phyloP scores from a whole-genome alignment of 768 basidiomycete genomes.

The Calocybe cyanea region DNA sequence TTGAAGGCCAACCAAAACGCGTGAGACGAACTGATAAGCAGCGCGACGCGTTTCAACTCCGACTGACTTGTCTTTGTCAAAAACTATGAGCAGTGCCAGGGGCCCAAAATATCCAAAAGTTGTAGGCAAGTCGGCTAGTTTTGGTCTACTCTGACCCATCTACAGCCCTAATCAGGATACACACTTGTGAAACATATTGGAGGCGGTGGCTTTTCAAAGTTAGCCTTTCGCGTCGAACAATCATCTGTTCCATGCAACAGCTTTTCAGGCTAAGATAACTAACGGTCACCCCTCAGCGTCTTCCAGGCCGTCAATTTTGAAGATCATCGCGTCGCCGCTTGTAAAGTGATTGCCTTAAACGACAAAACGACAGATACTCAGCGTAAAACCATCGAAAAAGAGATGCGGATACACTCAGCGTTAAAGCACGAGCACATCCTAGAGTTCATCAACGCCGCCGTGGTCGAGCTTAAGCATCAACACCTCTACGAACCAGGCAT shows the following conservation, averaged over 20 bases:
- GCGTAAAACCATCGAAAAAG: conserved; percentile 83
- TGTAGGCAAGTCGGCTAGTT: conserved; percentile 26
- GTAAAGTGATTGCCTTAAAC: conserved; percentile 75
- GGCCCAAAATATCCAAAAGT: conserved; percentile 39
- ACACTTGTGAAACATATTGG: conserved; percentile 73
- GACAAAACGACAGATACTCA: conserved; percentile 60
- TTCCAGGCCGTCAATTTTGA: conserved; percentile 74
- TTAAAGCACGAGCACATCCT: conserved; percentile 80
- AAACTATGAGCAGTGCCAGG: conserved; percentile 6
- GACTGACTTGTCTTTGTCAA: neutral
- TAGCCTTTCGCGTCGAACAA: conserved; percentile 21
- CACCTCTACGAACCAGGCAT: conserved; percentile 69
- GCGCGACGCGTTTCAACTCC: too few species aligned
- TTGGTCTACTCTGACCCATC: neutral
- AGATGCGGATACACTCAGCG: conserved; percentile 83
- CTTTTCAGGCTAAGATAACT: neutral
- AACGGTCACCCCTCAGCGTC: conserved; percentile 47
- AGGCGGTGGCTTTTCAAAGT: conserved; percentile 87
- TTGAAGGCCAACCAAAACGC: too few species aligned
- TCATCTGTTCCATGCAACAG: neutral
- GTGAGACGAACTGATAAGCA: too few species aligned
- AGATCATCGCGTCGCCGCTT: conserved; percentile 72
- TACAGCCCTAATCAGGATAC: conserved; percentile 45
- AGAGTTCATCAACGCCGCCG: conserved; percentile 74
- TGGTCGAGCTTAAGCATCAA: conserved; percentile 63